These are phyloP conservation scores for Aspergillus costaricaensis DNA, from an alignment of 2,329 filamentous ascomycete species.

Conservation along the genomic window DNA sequence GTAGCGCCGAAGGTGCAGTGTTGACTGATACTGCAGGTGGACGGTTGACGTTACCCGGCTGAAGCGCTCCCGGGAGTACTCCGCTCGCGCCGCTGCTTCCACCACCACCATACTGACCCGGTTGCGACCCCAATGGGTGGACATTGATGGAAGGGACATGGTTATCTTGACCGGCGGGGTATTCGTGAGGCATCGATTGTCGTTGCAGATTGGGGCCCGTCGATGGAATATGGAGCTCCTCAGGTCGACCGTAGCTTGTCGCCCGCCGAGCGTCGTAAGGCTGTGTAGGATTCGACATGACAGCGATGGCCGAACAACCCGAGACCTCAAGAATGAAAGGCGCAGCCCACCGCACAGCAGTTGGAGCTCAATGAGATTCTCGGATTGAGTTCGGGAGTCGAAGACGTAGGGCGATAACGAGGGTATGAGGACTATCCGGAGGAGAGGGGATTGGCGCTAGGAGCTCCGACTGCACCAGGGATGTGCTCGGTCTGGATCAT, in stretches of 20 bases:
- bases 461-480: slow-evolving; percentile 43
- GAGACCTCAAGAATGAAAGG: background rate
- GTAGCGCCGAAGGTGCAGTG: slow-evolving; percentile 59
- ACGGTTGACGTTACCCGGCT: slow-evolving; percentile 56
- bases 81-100: slow-evolving; percentile 40
- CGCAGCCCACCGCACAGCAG: slow-evolving; percentile 12
- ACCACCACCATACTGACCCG: slow-evolving; percentile 49
- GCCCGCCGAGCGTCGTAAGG: slow-evolving; percentile 55
- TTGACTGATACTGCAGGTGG: slow-evolving; percentile 57
- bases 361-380: slow-evolving; percentile 1
- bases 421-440: background rate
- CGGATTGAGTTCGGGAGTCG: background rate
- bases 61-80: slow-evolving; percentile 62
- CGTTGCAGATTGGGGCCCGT: slow-evolving; percentile 42
- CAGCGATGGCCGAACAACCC: slow-evolving; percentile 2
- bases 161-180: slow-evolving; percentile 52
- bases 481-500: slow-evolving; percentile 50
- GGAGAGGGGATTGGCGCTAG: slow-evolving; percentile 13
- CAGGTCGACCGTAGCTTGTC: slow-evolving; percentile 51
- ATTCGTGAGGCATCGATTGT: slow-evolving; percentile 49
- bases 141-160: slow-evolving; percentile 60
- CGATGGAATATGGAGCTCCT: slow-evolving; percentile 59
- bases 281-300: slow-evolving; percentile 49
- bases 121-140: slow-evolving; percentile 57
- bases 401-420: background rate